Evolutionary conservation across 2,329 filamentous ascomycete genomes (phyloP).

Genomic region (Aspergillus awamori): DNA sequence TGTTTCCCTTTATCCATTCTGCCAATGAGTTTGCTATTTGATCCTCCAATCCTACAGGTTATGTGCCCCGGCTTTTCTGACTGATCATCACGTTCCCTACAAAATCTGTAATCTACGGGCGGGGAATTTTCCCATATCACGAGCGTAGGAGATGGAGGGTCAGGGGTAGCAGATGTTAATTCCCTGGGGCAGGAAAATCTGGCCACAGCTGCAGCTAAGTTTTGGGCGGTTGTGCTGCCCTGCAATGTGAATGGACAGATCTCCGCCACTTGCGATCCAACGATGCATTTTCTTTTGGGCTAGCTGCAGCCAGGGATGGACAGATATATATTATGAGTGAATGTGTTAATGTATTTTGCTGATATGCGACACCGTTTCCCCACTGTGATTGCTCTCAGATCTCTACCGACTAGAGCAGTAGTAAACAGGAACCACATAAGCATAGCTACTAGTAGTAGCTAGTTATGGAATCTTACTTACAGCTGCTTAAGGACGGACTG

Average conservation of each 20-base stretch:
- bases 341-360: conserved; percentile 15
- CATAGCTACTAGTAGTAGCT: neutral
- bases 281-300: conserved; percentile 18
- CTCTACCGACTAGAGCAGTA: conserved; percentile 18
- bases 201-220: conserved; percentile 22
- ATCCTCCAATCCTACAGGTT: neutral
- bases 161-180: conserved; percentile 11
- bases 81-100: neutral
- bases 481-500: too few relatives aligned
- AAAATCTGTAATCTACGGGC: neutral
- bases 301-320: conserved; percentile 19
- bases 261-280: conserved; percentile 25
- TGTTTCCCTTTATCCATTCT: too few relatives aligned
- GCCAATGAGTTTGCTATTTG: too few relatives aligned
- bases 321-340: conserved; percentile 8
- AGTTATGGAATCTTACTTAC: too few relatives aligned
- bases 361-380: conserved; percentile 25
- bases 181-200: conserved; percentile 24
- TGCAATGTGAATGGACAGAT: conserved; percentile 22
- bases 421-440: neutral
- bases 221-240: conserved; percentile 16
- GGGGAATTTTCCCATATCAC: neutral
- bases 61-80: conserved; percentile 3
- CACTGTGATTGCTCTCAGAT: conserved; percentile 31
- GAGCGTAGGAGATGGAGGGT: conserved; percentile 3